Base-by-base conservation (phyloP, 192 early-diverging fungal species). In the Rhizoclosmatium globosum region DNA sequence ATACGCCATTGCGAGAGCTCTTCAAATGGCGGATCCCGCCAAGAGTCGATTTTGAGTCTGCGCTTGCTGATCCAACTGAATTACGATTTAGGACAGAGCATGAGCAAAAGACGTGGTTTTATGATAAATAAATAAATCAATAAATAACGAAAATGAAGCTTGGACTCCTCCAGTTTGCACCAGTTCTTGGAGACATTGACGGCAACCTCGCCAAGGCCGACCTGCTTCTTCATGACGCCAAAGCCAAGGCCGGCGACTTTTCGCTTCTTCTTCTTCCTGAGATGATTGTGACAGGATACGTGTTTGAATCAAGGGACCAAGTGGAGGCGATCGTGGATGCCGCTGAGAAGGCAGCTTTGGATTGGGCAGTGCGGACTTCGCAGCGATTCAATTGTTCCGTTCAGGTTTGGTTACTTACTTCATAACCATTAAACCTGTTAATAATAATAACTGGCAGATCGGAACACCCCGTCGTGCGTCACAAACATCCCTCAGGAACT, bases 191-290 rank as follows among this genome's bases (percentile, higher is more conserved):
- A 31, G 60, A 85, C 21, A 66, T 77, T 3, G 46, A 81, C 9
- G 2, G 44, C 3, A 89, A 86, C 76, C 80, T 84, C 17, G 38
- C 31, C 13, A 66, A 42, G n/a, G 89, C 80, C 2, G 78, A 84
- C 38, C 46, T 9, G 38, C 64, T 89, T 19, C 61, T 89, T 15
- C 13, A 7, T 42, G 19, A 2, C 47, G 57, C 72, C 79, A 64
- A 76, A 19, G 58, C 62, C 47, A 31, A 31, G 31, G 68, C 3
- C 17, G 56, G 46, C 45, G 38, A 77, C 64, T 87, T 94, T 1
- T 92, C 94, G 79, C 74, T 94, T 17, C 74, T 95, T 17, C 81
- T 95, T 2, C 82, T 94, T 44, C 92, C 94, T 2, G 94, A 95
- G 79, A 87, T 95, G 91, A 88, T 89, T 3, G 94, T 95, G 75